Evolutionary conservation across 148 eudicot genomes (phyloP).

Genomic region (Limonium bicolor): DNA sequence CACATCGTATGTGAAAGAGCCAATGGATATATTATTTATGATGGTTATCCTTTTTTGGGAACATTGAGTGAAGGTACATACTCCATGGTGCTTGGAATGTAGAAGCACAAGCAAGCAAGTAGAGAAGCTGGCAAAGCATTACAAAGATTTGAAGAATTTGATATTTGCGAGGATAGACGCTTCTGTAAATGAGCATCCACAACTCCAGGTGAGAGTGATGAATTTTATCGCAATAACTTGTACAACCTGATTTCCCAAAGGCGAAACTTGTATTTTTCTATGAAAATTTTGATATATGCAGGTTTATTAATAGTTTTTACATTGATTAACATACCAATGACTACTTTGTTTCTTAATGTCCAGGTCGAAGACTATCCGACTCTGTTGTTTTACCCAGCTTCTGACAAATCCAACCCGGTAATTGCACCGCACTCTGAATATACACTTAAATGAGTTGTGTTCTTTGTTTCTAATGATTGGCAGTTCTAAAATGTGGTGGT

Average conservation of each 20-base stretch:
- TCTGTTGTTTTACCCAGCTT: constrained; percentile 60
- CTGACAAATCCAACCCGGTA: constrained; percentile 66
- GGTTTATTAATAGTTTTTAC: not conserved
- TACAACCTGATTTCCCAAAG: not conserved
- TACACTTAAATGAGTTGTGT: not conserved
- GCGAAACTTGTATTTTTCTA: not conserved
- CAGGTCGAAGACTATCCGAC: constrained; percentile 78
- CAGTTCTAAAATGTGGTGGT: not conserved
- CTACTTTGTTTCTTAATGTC: not conserved
- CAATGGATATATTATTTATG: no score
- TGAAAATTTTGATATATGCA: not conserved
- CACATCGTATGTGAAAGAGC: no score
- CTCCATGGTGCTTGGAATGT: constrained; percentile 83
- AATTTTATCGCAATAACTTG: not conserved
- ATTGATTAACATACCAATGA: not conserved
- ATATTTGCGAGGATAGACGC: constrained; percentile 73
- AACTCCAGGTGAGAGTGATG: constrained; percentile 39
- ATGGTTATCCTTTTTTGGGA: no score
- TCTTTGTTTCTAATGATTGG: not conserved
- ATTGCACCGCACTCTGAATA: not conserved
- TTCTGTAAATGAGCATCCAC: constrained; percentile 78
- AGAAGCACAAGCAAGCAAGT: constrained; percentile 69
- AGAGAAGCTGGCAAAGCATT: constrained; percentile 93
- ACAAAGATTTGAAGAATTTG: constrained; percentile 56
- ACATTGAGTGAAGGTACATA: constrained; percentile 62